Evolutionary conservation across 2,329 filamentous ascomycete species (phyloP).

Genomic region (Colletotrichum plurivorum): DNA sequence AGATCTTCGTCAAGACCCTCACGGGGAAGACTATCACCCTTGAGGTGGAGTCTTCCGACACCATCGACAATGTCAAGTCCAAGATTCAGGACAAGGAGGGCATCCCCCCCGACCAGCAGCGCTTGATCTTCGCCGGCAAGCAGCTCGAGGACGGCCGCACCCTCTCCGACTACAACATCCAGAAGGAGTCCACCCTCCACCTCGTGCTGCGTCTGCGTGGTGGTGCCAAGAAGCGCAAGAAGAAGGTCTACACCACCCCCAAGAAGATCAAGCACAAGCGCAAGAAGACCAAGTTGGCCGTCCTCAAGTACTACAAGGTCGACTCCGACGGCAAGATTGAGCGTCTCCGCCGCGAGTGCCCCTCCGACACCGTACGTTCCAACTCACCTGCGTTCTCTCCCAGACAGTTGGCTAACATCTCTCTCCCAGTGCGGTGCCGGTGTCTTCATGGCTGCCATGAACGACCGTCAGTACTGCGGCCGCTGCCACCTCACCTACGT

Average conservation of each 20-base stretch:
- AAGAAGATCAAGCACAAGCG: slow-evolving; percentile 99
- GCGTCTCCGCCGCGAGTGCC: slow-evolving; percentile 98
- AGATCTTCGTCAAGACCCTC: slow-evolving; percentile 87
- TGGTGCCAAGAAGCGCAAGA: slow-evolving; percentile 99
- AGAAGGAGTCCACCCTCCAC: slow-evolving; percentile 99
- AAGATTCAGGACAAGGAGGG: slow-evolving; percentile 99
- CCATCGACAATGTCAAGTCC: slow-evolving; percentile 99
- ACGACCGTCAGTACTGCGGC: slow-evolving; percentile 98
- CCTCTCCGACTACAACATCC: slow-evolving; percentile 99
- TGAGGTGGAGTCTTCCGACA: slow-evolving; percentile 99
- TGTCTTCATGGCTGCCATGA: slow-evolving; percentile 99
- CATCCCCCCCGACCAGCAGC: slow-evolving; percentile 99
- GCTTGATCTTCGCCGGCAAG: slow-evolving; percentile 99
- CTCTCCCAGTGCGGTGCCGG: slow-evolving; percentile 89
- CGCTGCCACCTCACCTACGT: slow-evolving; percentile 82
- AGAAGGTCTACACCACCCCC: slow-evolving; percentile 99
- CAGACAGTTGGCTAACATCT: slow-evolving; percentile 51
- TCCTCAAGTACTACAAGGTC: slow-evolving; percentile 99
- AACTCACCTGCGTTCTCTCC: neutral
- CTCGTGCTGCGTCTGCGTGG: slow-evolving; percentile 98
- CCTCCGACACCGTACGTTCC: slow-evolving; percentile 83
- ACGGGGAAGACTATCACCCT: slow-evolving; percentile 99
- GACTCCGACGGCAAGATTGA: slow-evolving; percentile 99
- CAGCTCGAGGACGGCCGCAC: slow-evolving; percentile 99
- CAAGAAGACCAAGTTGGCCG: slow-evolving; percentile 99